Percentiles rank a stretch among this genome's conserved stretches.
Conservation (phyloP, 78 protist species). For the Ministeria vibrans region DNA sequence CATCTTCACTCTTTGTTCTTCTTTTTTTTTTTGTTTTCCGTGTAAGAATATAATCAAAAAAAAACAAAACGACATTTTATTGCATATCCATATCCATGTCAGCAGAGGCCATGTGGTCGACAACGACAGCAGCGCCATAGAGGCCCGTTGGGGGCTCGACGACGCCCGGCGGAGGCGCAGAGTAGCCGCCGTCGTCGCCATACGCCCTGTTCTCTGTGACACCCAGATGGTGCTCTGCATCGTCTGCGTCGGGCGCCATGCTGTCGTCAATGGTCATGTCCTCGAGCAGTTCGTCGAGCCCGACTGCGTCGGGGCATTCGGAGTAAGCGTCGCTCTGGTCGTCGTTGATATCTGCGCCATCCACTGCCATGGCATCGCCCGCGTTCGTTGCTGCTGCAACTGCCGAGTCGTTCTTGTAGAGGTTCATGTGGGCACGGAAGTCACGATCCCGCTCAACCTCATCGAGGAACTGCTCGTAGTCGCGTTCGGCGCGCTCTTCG, state of each 20-base stretch:
- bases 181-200: background rate
- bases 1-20: background rate
- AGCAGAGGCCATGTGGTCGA: too few species aligned
- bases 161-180: background rate
- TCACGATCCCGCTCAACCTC: slow-evolving; percentile 82
- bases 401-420: slow-evolving; percentile 25
- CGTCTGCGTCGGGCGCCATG: background rate
- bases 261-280: background rate
- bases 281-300: slow-evolving; percentile 29
- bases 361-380: background rate
- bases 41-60: background rate
- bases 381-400: background rate
- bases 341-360: background rate
- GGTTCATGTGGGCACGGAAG: slow-evolving; percentile 35
- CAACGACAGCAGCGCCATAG: too few species aligned
- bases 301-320: slow-evolving; percentile 31
- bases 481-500: slow-evolving; percentile 3
- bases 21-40: too few species aligned
- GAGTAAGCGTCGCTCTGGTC: slow-evolving; percentile 14
- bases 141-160: too few species aligned
- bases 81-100: background rate
- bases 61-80: background rate
- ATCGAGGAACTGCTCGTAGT: slow-evolving; percentile 57
- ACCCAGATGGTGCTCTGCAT: background rate
- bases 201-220: background rate